Base-by-base conservation (phyloP, 495 filamentous ascomycete genomes). In the Annulohypoxylon nitens region DNA sequence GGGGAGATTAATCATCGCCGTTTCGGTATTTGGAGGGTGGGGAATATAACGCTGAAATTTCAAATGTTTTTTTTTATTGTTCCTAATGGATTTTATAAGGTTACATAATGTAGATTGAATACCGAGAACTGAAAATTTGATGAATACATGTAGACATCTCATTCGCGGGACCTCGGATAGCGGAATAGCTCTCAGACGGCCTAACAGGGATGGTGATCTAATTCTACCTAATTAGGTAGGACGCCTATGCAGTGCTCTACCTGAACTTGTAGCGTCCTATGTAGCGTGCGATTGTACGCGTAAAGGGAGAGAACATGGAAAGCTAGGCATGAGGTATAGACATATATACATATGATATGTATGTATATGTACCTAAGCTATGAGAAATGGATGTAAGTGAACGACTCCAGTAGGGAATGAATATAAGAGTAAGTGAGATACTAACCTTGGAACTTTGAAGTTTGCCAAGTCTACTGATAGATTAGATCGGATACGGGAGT, bases 401-500 rank as follows among this genome's bases (percentile, higher is more conserved):
- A 59, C 36, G 25, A 37, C 16, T 66, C 36, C 30, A 51, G 25
- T 63, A 63, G 16, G 33, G 36, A 51, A 60, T 60, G 45, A 14
- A 7, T 37, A 16, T 67, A 45, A 59, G 20, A 23, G 20, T 67
- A 55, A 61, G 45, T 54, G 34, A 51, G 57, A 64, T 59, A 37
- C 59, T 54, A 55, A 51, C 26, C 53, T 36, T 55, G 48, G 14
- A 45, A 53, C 39, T 14, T n/a, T 64, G 34, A 50, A 55, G 33
- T 54, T 34, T 34, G 70, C 70, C 65, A 73, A 73, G 65, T 59
- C 54, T 69, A 30, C 3, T 6, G 30, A 59, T 69, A 66, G 65
- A 69, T 74, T 74, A 74, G 54, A 66, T 66, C 61, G 66, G 66
- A 62, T 69, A 74, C 66, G 65, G 66, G 67, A 64, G 61, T 43